phyloP scores from a whole-genome alignment of 768 basidiomycete genomes.

The Phylloporus arenicola region DNA sequence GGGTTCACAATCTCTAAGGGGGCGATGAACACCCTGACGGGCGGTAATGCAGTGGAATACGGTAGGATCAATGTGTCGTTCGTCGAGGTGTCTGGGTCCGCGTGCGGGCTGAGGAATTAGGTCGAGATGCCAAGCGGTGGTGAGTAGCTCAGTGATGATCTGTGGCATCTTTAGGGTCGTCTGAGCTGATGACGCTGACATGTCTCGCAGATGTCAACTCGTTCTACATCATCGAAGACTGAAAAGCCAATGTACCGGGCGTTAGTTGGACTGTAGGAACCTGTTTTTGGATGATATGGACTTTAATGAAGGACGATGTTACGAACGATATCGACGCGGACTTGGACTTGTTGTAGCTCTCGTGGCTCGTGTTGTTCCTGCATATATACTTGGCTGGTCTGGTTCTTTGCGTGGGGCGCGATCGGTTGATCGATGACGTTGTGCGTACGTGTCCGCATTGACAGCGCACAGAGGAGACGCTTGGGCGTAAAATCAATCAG shows the following conservation, averaged over 20 bases:
- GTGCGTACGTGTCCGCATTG: not conserved
- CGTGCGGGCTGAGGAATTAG: not conserved
- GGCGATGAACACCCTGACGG: conserved; percentile 27
- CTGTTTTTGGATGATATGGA: not conserved
- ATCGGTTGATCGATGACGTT: not conserved
- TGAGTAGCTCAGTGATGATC: not conserved
- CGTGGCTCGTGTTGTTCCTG: too few species aligned
- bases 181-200: conserved; percentile 1
- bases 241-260: not conserved
- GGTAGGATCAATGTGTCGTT: conserved; percentile 20
- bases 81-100: not conserved
- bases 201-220: not conserved
- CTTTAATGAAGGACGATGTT: not conserved
- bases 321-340: not conserved
- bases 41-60: not conserved
- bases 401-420: not conserved
- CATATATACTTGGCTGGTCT: not conserved
- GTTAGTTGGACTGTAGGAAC: conserved; percentile 2
- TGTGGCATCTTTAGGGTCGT: not conserved
- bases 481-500: not conserved
- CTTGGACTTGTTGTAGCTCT: not conserved
- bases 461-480: not conserved
- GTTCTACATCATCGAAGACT: not conserved
- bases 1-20: conserved; percentile 35
- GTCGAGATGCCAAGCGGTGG: not conserved